A percentile compares a stretch with the other conserved stretches of the same genome.
Conservation (phyloP, 805 yeast genomes). For the Ogataea siamensis region DNA sequence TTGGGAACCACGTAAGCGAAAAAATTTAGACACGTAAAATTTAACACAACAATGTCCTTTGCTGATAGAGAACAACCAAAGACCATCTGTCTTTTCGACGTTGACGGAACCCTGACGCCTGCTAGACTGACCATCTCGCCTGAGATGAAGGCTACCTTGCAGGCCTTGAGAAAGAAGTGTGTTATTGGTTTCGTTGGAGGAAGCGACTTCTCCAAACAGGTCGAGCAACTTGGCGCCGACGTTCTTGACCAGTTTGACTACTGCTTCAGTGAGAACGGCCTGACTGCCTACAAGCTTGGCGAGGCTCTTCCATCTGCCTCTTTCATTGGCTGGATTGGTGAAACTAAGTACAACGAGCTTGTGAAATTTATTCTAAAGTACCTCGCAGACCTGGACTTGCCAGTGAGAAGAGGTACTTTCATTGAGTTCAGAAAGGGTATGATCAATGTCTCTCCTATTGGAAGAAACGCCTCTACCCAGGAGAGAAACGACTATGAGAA, state of each 20-base stretch:
- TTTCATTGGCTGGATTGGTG: slow-evolving; percentile 94
- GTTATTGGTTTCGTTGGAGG: slow-evolving; percentile 99
- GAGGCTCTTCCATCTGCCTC: slow-evolving; percentile 87
- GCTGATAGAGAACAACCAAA: slow-evolving; percentile 78
- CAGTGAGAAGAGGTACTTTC: slow-evolving; percentile 98
- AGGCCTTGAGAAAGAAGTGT: slow-evolving; percentile 81
- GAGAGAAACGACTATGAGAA: slow-evolving; percentile 93
- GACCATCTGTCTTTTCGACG: slow-evolving; percentile 90
- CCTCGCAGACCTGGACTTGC: slow-evolving; percentile 82
- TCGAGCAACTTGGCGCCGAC: slow-evolving; percentile 88
- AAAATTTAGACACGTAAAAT: slow-evolving; percentile 9
- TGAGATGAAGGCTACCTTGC: slow-evolving; percentile 72
- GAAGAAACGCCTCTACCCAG: slow-evolving; percentile 93
- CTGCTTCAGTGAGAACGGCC: slow-evolving; percentile 96
- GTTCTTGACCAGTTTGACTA: slow-evolving; percentile 84
- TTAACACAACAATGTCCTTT: slow-evolving; percentile 38
- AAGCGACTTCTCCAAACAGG: slow-evolving; percentile 88
- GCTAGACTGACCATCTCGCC: slow-evolving; percentile 73
- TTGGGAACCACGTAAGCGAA: slow-evolving; percentile 6
- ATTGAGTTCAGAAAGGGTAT: slow-evolving; percentile 99
- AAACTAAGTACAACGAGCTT: slow-evolving; percentile 86
- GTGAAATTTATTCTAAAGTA: slow-evolving; percentile 83
- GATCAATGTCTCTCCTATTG: slow-evolving; percentile 97
- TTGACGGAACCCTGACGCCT: slow-evolving; percentile 97
- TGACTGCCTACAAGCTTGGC: slow-evolving; percentile 95